Base-by-base conservation (phyloP, 2,329 filamentous ascomycete genomes). In the Sphaerostilbella broomeana region DNA sequence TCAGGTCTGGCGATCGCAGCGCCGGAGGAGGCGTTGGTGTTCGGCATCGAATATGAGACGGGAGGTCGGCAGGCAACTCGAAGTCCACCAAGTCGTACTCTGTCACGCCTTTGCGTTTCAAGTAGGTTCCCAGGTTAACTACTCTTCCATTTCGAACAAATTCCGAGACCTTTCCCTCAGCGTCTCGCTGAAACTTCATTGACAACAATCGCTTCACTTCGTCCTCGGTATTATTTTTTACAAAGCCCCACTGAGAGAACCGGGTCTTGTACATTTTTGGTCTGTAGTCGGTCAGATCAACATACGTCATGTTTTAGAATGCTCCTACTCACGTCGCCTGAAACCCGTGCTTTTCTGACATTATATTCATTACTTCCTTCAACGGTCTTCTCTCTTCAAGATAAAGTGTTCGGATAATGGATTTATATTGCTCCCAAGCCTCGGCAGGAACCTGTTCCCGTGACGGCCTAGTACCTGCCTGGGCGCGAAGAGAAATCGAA, bases 221-320 rank as follows among this genome's bases (percentile, higher is more conserved):
- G 18, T 71, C 69, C 42, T 73, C 70, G 28, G 69, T 73, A 45
- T 73, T 73, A 43, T 73, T 73, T 56, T 73, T 73, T 27, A 69
- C 69, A 45, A 73, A 73, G 0, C 69, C 69, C 70, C 70, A 73
- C 45, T 72, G 68, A 11, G 70, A 70, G 48, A 73, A 73, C 17
- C 70, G 60, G n/a, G 69, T 72, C 50, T 73, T 73, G 53, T 73
- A 73, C 70, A 73, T 73, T 47, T 72, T 71, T 13, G 70, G 68
- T 13, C 70, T 73, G 34, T 4, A 16, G 20, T 8, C 20, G 29
- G 45, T 55, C 34, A 57, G 51, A 28, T 19, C 5, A 36, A 18
- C 15, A 24, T 20, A 18, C 9, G 16, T n/a, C 13, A 12, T 13
- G 18, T 29, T 8, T 9, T 16, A 17, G 22, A n/a, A 15, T 19